Conservation (phyloP, 2,329 filamentous ascomycete species). For the Corinectria fuckeliana region DNA sequence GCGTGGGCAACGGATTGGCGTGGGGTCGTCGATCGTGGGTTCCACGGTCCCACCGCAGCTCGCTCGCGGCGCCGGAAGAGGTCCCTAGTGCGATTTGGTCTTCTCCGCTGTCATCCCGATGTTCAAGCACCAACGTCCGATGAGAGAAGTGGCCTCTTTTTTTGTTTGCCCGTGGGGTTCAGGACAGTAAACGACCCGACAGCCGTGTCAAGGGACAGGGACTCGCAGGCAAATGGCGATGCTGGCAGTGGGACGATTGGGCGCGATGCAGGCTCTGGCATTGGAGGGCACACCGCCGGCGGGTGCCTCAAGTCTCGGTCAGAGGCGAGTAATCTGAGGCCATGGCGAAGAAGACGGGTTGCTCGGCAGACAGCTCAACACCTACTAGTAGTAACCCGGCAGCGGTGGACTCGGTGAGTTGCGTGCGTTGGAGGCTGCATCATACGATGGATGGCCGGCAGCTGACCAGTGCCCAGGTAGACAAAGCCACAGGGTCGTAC, state of each 20-base stretch:
- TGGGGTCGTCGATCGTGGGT: slow-evolving; percentile 21
- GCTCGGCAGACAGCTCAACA: slow-evolving; percentile 11
- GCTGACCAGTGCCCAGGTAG: slow-evolving; percentile 34
- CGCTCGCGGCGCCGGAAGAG: slow-evolving; percentile 2
- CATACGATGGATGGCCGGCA: slow-evolving; percentile 30
- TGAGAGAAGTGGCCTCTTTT: background rate
- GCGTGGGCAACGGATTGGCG: slow-evolving; percentile 3
- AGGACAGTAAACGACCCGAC: background rate
- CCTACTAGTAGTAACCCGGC: background rate
- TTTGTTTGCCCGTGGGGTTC: background rate
- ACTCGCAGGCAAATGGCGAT: slow-evolving; percentile 21
- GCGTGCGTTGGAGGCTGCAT: slow-evolving; percentile 23
- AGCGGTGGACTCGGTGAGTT: slow-evolving; percentile 21
- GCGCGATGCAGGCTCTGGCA: slow-evolving; percentile 17
- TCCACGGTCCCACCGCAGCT: slow-evolving; percentile 24
- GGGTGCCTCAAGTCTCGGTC: slow-evolving; percentile 20
- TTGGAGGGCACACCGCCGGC: slow-evolving; percentile 30
- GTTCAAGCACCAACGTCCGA: background rate
- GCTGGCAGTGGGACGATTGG: slow-evolving; percentile 33
- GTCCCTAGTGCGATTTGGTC: slow-evolving; percentile 8
- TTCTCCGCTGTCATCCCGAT: background rate
- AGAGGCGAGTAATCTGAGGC: slow-evolving; percentile 13
- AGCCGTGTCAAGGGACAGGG: background rate
- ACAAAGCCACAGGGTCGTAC: slow-evolving; percentile 34
- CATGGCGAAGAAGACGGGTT: slow-evolving; percentile 1